These are phyloP conservation scores for Teratosphaeria zuluensis DNA, from an alignment of 2,329 filamentous ascomycete genomes.

Conservation along the genomic window DNA sequence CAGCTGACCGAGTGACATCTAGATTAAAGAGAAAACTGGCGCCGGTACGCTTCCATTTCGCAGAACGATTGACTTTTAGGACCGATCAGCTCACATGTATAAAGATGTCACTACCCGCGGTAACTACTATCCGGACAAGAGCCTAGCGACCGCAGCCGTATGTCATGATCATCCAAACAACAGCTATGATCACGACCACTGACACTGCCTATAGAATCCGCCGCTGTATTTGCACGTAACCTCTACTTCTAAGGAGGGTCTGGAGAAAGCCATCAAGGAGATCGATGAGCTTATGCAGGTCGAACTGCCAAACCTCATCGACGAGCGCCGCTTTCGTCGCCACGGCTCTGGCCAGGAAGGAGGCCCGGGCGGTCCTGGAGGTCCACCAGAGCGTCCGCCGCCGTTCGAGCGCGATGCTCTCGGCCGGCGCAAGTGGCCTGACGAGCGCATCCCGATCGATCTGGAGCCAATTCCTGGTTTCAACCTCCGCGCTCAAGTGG, in stretches of 20 bases:
- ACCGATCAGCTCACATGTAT: constrained; percentile 51
- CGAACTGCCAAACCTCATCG: constrained; percentile 87
- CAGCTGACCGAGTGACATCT: constrained; percentile 92
- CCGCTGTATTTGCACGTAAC: constrained; percentile 93
- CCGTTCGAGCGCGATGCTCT: constrained; percentile 75
- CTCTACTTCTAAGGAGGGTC: constrained; percentile 80
- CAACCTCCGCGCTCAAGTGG: constrained; percentile 91
- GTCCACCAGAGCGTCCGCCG: constrained; percentile 38
- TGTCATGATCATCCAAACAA: constrained; percentile 30
- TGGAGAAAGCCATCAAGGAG: constrained; percentile 76
- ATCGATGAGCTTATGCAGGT: constrained; percentile 95
- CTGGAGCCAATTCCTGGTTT: constrained; percentile 90
- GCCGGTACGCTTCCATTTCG: constrained; percentile 75
- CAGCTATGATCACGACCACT: neutral
- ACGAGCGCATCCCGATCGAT: constrained; percentile 84
- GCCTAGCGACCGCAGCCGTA: constrained; percentile 88
- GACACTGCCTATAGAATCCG: constrained; percentile 37
- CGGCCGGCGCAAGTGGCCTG: constrained; percentile 95
- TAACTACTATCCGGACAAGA: constrained; percentile 95
- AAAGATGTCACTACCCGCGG: constrained; percentile 98
- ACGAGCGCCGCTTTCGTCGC: constrained; percentile 83
- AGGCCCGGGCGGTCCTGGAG: neutral
- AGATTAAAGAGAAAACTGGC: constrained; percentile 99
- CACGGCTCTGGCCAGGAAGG: constrained; percentile 16
- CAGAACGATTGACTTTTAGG: constrained; percentile 27